Conservation (phyloP, 1,284 basidiomycete genomes). For the Moesziomyces sp. region DNA sequence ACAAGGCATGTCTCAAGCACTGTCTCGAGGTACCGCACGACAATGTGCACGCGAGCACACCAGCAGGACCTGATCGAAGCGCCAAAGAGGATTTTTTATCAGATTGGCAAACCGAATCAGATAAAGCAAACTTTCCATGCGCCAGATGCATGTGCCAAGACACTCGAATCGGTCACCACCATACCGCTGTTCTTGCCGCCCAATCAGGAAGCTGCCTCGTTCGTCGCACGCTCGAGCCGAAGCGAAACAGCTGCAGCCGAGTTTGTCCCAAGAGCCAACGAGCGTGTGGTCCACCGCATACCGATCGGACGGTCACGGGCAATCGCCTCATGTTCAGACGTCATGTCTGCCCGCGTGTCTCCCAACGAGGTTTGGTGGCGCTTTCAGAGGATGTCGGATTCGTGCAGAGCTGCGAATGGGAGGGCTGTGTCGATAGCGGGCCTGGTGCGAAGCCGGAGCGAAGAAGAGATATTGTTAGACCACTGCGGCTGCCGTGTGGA, state of each 20-base stretch:
- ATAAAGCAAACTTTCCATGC: not conserved
- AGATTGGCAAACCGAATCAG: not conserved
- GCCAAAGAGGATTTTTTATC: not conserved
- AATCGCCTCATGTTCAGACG: not conserved
- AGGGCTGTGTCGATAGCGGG: no score
- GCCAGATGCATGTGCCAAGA: not conserved
- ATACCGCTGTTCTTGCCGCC: not conserved
- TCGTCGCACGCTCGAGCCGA: not conserved
- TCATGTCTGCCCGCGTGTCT: not conserved
- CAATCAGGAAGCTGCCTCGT: not conserved
- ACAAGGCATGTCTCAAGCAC: no score
- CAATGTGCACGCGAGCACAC: no score
- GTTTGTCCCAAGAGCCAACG: not conserved
- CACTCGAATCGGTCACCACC: not conserved
- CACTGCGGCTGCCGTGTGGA: no score
- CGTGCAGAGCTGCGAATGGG: no score
- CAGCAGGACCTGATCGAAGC: not conserved
- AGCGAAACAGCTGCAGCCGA: not conserved
- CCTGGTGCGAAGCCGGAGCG: no score
- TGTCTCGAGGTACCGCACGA: no score
- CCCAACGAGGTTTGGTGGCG: no score
- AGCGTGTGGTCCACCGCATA: not conserved
- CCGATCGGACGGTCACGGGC: not conserved
- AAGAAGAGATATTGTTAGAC: no score
- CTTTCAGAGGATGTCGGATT: no score